phyloP scores from a whole-genome alignment of 306 rosid genomes.

The Quercus aquifolioides region DNA sequence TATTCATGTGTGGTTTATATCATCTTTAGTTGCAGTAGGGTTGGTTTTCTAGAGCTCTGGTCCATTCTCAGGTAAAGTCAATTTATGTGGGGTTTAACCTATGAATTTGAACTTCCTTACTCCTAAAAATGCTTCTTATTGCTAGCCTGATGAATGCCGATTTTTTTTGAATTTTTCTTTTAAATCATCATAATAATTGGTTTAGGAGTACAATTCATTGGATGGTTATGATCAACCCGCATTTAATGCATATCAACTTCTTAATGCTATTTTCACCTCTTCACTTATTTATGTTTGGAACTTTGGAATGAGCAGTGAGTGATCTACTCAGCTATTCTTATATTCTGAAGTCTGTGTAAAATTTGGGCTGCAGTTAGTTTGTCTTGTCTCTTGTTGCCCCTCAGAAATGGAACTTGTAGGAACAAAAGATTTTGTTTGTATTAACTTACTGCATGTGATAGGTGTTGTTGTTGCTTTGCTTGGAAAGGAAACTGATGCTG shows the following conservation, averaged over 20 bases:
- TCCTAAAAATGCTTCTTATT: not conserved
- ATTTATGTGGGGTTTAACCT: not conserved
- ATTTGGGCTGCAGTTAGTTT: conserved; percentile 6
- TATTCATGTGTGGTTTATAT: not conserved
- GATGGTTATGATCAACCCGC: not conserved
- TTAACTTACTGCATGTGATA: conserved; percentile 30
- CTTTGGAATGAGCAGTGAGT: not conserved
- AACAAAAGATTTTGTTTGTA: conserved; percentile 12
- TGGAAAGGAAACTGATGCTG: conserved; percentile 69
- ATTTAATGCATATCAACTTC: not conserved
- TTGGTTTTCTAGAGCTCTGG: conserved; percentile 3
- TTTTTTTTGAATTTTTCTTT: not conserved
- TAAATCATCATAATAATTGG: not conserved
- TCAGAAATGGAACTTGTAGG: conserved; percentile 7
- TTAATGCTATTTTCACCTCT: not conserved
- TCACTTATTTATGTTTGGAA: not conserved
- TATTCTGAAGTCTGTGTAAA: conserved; percentile 17
- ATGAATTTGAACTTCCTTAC: not conserved
- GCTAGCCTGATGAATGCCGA: not conserved
- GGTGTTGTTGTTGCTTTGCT: conserved; percentile 77
- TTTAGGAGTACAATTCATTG: not conserved
- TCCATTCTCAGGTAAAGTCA: not conserved
- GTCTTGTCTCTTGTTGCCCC: not conserved
- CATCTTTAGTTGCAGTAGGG: conserved; percentile 3
- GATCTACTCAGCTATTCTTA: not conserved